Conservation (phyloP, 2,329 filamentous ascomycete species). For the Colletotrichum spaethianum region DNA sequence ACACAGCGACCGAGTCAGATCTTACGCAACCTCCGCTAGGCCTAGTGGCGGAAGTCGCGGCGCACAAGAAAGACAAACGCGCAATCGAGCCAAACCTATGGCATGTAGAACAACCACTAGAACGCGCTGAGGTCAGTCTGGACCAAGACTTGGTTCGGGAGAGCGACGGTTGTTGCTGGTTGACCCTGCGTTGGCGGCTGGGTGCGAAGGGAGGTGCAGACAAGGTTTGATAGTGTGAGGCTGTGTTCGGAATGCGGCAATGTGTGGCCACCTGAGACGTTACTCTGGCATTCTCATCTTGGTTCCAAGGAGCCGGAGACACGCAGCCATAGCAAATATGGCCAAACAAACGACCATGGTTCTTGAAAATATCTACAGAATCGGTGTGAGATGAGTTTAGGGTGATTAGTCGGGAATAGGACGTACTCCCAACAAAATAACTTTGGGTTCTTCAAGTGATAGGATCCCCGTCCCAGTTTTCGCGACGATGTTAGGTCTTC, state of each 20-base stretch:
- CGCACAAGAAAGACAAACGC: not conserved
- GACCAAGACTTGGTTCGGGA: not conserved
- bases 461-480: not conserved
- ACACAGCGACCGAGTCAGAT: not conserved
- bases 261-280: not conserved
- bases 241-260: not conserved
- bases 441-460: not conserved
- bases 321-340: not conserved
- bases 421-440: not conserved
- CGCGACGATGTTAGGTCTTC: not conserved
- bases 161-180: not conserved
- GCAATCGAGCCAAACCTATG: not conserved
- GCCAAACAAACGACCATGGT: not conserved
- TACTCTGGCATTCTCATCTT: not conserved
- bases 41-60: not conserved
- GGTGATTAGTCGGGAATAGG: not conserved
- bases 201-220: not conserved
- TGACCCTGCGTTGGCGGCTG: not conserved
- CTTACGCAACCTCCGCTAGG: not conserved
- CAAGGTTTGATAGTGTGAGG: not conserved
- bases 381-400: not conserved
- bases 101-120: too few relatives aligned
- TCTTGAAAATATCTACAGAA: too few relatives aligned
- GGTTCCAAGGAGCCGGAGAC: not conserved
- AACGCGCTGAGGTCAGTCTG: not conserved